phyloP scores from a whole-genome alignment of 2,329 filamentous ascomycete species.

The Cercospora sp. region DNA sequence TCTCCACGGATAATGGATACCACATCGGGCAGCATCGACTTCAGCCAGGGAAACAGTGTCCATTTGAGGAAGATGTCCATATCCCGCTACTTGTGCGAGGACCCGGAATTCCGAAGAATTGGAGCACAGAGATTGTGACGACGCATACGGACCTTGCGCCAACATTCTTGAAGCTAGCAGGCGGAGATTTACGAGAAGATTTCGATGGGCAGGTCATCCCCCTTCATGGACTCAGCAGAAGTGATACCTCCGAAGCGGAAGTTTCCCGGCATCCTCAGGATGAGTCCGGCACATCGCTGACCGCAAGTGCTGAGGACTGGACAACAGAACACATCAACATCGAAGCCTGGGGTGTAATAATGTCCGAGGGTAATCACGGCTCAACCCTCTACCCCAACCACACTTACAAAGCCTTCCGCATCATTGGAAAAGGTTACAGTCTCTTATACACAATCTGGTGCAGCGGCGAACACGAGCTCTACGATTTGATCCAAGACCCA shows the following conservation, averaged over 20 bases:
- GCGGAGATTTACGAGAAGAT: constrained; percentile 33
- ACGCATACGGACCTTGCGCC: constrained; percentile 46
- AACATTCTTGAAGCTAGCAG: constrained; percentile 41
- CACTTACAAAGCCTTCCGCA: constrained; percentile 38
- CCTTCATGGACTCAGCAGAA: constrained; percentile 22
- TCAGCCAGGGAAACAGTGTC: constrained; percentile 44
- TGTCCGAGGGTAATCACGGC: constrained; percentile 39
- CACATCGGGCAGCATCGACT: constrained; percentile 46
- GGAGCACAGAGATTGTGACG: constrained; percentile 39
- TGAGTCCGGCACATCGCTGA: background rate
- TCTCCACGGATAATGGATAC: constrained; percentile 45
- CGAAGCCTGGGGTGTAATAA: constrained; percentile 45
- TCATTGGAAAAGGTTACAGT: constrained; percentile 50
- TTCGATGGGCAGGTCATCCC: constrained; percentile 44
- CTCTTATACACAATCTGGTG: constrained; percentile 71
- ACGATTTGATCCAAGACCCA: constrained; percentile 48
- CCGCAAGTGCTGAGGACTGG: background rate
- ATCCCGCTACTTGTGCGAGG: constrained; percentile 45
- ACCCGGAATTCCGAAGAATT: constrained; percentile 37
- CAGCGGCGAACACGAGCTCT: constrained; percentile 66
- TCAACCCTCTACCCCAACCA: constrained; percentile 33
- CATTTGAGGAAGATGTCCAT: constrained; percentile 45
- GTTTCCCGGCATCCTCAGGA: background rate
- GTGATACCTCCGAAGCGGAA: background rate
- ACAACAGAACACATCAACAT: constrained; percentile 43